Base-by-base conservation (phyloP, 176 grass and related monocot genomes). In the Coix lacrymajobi region DNA sequence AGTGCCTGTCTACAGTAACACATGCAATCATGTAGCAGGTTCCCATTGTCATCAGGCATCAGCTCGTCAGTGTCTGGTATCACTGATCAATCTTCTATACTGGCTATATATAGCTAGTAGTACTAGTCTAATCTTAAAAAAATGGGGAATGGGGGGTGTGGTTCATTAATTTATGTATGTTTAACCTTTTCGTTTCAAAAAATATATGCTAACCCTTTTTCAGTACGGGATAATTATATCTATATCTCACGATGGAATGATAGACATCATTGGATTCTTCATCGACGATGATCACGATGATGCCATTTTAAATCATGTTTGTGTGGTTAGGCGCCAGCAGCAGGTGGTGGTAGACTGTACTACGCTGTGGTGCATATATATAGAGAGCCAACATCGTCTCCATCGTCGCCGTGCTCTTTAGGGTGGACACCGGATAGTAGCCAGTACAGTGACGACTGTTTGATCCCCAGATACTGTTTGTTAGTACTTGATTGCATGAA, bases 261-360 rank as follows among this genome's bases (percentile, higher is more conserved):
- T 17, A 82, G 29, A 37, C 67, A 83, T 83, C 51, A 58, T 82
- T 83, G 68, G 79, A 83, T 83, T 83, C 60, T 90, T 82, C 66
- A 83, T 90, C 62, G 26, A 61, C 24, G 68, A 83, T 69, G 84
- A 83, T 49, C 68, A 40, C 67, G 68, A 73, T 73, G 68, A 73
- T 58, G 10, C 20, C 44, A 66, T 89, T 85, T 82, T 39, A 65
- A 38, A 71, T 69, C 62, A 36, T 65, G 39, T 20, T 3, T 70
- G 22, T 54, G 25, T 62, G 40, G 62, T 71, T 85, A 49, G 61
- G 41, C 33, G 32, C 37, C 38, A 61, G 13, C 44, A 46, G 44
- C 22, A 25, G n/a, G 54, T 4, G 32, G 30, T 20, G 8, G 39
- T 62, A 58, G 8, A 46, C 13, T 78, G 56, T 58, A 20, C 54